Evolutionary conservation across 2,329 filamentous ascomycete genomes (phyloP), one percentile per base, ranked within the genome.

Genomic region (Trichoderma harzianum): DNA sequence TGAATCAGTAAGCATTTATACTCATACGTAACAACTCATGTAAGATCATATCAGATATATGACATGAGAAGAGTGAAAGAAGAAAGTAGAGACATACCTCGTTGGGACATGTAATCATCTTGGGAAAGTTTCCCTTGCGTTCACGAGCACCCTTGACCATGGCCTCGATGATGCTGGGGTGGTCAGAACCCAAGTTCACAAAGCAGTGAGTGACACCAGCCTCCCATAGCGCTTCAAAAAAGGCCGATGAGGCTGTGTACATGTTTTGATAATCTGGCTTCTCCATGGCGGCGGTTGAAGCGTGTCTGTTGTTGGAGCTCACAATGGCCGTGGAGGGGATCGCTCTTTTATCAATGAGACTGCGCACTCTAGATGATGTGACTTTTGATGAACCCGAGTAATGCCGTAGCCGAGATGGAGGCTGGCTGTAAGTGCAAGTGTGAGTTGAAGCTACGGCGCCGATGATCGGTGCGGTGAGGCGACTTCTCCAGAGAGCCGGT

Each of bases 211-310:
- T 86, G 55, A 90, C 83, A 21, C 88, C 88, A 55, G 87, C 88
- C 79, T 93, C 91, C 90, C 90, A 93, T 63, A 95, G 83, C 36
- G 92, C 91, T 84, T 95, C 93, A 75, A 95, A 94, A 81, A 95
- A 94, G 79, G 92, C 93, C 77, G 91, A 93, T 0, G 92, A 93
- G 14, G 93, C 89, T 10, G 93, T 95, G 79, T 95, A 92, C 84
- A 86, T 86, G 24, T 80, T 80, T 72, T 77, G 73, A 21, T 74
- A 75, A 21, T 77, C 76, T 51, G 72, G 69, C 11, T 66, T 72
- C 14, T 69, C 70, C 30, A 73, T 57, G 43, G 74, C 61, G 21
- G 71, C 68, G 2, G 74, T 76, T 12, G 74, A 76, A 0, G 67
- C 67, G 32, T 66, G 73, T 58, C 74, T 71, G 36, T 18, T 60